Evolutionary conservation across 257 asterid genomes (phyloP), one percentile per base, ranked within the genome.

Genomic region (Solanum clarkiae): DNA sequence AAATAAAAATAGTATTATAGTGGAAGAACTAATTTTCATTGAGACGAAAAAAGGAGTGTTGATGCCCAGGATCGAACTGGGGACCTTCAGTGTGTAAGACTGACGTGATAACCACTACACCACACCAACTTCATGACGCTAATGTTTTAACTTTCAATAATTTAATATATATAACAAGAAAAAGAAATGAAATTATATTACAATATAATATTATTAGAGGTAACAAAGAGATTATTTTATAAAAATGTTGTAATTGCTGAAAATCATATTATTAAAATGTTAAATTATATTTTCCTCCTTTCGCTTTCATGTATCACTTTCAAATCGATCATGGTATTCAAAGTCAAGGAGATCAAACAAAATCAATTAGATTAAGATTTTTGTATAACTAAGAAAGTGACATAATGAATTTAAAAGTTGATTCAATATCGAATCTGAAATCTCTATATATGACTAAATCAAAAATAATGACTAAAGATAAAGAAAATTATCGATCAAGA

Each of bases 51-150:
- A 17, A 56, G 26, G 0, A 57, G 17, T 89, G 90, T 86, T 88
- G 85, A 87, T 90, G 91, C 91, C 92, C 90, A 88, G 92, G 92
- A 87, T 88, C 90, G 89, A 90, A 88, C 92, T 88, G 91, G 91
- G 87, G 91, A 90, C 92, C 90, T 88, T 88, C 86, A 86, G 91
- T 82, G 91, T 90, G 91, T 90, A 88, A 90, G 86, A 87, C 91
- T 88, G 89, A 88, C 90, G 91, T 88, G 91, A 90, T 90, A 90
- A 88, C 92, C 92, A 90, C 92, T 90, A 88, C 92, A 86, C 92
- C 92, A 90, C 92, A 90, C 88, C 90, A 88, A 89, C 89, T n/a
- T 4, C 26, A 0, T 4, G 65, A 0, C 0, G 2, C 0, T 8
- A 2, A 3, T 0, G 8, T 2, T 8, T 56, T 56, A 2, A 57